Conservation (phyloP, 2,329 filamentous ascomycete species). For the Epichloe glyceriae region DNA sequence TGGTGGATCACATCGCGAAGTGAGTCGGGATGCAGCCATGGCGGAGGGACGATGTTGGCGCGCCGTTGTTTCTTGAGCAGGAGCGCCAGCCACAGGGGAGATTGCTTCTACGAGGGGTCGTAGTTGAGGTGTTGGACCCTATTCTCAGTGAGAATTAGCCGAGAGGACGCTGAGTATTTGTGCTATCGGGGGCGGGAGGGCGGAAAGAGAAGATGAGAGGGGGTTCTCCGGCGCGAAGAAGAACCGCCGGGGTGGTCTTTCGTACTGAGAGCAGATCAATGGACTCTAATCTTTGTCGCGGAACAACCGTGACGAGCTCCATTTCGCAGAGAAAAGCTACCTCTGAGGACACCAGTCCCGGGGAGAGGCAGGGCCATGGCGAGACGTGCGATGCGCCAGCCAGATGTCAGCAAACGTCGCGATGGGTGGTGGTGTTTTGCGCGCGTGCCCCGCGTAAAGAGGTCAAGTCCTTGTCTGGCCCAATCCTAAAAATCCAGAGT, state of each 20-base stretch:
- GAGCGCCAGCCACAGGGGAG: conserved; percentile 86
- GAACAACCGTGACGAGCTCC: conserved; percentile 87
- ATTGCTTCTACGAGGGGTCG: conserved; percentile 68
- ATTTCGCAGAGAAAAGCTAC: conserved; percentile 94
- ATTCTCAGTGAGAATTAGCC: neutral
- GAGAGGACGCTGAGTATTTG: neutral
- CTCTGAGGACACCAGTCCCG: conserved; percentile 65
- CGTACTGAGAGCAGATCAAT: conserved; percentile 77
- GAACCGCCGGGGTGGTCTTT: conserved; percentile 12
- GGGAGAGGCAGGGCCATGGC: conserved; percentile 37
- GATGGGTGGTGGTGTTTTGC: neutral
- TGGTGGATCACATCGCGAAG: conserved; percentile 66
- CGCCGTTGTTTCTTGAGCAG: conserved; percentile 89
- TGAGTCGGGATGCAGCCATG: conserved; percentile 71
- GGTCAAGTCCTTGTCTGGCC: neutral
- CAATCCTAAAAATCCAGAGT: too few species aligned
- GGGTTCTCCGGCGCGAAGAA: neutral
- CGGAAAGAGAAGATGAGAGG: neutral
- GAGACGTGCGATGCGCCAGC: neutral
- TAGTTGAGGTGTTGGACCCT: conserved; percentile 69
- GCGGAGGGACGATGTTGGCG: conserved; percentile 81
- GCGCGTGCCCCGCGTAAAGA: neutral
- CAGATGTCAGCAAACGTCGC: neutral
- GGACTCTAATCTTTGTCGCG: conserved; percentile 76
- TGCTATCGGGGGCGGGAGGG: neutral